Evolutionary conservation across 495 filamentous ascomycete genomes (phyloP), one percentile per base, ranked within the genome.

Genomic region (Lentithecium fluviatile): DNA sequence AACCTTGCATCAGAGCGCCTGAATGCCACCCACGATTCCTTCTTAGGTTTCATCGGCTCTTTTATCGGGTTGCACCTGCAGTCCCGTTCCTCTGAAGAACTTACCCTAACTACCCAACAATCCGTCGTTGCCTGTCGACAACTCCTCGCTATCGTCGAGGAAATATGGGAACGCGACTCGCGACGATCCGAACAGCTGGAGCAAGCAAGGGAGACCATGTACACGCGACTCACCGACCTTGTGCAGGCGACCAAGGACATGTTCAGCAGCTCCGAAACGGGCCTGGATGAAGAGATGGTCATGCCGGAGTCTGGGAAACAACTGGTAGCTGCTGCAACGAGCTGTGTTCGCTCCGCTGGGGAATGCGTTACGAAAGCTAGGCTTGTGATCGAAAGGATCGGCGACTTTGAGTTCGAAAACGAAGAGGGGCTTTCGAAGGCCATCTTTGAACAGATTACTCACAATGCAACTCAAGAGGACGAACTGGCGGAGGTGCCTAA

Each of bases 61-160:
- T 96, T 97, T 69, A 91, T 96, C 73, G 94, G 95, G 13, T 77
- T 95, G 29, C 90, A 95, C 65, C 80, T 96, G 54, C 90, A 96
- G 69, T 91, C 90, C 7, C 88, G 92, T 56, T 93, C 91, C 17
- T 87, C 90, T 19, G 82, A 88, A 0, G 90, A 95, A 66, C 82
- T 97, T 20, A 83, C 90, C 32, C 69, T 84, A 17, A 85, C 82
- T 21, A 88, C 88, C 5, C 83, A 88, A 70, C 88, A 95, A 73
- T 88, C 91, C 2, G 87, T 91, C 13, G 78, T 83, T 32, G 89
- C 93, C 24, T 95, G 92, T 37, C 88, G 85, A 20, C 82, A 83
- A 48, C 75, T 97, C 37, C 78, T 95, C 37, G 77, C 82, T 19
- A 83, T 96, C 20, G 82, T 97, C n/a, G 89, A 95, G 65, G 83